Percentiles rank a stretch among this genome's conserved stretches.
Evolutionary conservation across 1,284 basidiomycete genomes (phyloP).

Genomic region (Tilletia walkeri): DNA sequence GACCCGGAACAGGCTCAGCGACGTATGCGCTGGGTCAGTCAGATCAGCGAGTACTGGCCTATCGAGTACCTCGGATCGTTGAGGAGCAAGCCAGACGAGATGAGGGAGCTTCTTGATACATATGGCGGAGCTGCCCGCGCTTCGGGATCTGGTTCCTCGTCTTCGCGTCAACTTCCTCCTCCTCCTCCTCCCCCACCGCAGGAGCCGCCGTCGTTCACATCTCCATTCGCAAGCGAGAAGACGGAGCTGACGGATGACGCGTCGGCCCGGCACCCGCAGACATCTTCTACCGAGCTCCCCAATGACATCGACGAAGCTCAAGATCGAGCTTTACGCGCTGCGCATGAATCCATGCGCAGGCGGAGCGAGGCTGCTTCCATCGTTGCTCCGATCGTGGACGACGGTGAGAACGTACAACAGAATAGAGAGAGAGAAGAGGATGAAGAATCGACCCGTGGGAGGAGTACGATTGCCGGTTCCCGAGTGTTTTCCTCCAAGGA

Average conservation of each 20-base stretch:
- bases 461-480: not conserved
- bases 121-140: constrained; percentile 22
- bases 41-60: constrained; percentile 74
- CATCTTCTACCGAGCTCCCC: not conserved
- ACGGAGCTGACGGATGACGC: too few relatives aligned
- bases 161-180: not conserved
- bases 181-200: not conserved
- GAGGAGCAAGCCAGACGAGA: constrained; percentile 63
- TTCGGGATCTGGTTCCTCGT: not conserved
- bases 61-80: constrained; percentile 73
- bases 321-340: constrained; percentile 7
- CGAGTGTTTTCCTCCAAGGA: not conserved
- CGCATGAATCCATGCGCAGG: constrained; percentile 12
- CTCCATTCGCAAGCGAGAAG: not conserved
- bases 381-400: not conserved
- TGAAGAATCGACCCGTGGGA: not conserved
- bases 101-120: constrained; percentile 60
- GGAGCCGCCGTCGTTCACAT: not conserved
- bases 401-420: not conserved
- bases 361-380: constrained; percentile 1
- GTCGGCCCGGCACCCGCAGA: too few relatives aligned
- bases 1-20: constrained; percentile 17
- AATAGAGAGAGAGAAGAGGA: not conserved
- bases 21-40: constrained; percentile 58
- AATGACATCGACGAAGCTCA: constrained; percentile 13